Percentiles rank a stretch among this genome's conserved stretches.
These are phyloP conservation scores for Gracilariopsis chorda DNA, from an alignment of 23 red algal species.

Conservation along the genomic window DNA sequence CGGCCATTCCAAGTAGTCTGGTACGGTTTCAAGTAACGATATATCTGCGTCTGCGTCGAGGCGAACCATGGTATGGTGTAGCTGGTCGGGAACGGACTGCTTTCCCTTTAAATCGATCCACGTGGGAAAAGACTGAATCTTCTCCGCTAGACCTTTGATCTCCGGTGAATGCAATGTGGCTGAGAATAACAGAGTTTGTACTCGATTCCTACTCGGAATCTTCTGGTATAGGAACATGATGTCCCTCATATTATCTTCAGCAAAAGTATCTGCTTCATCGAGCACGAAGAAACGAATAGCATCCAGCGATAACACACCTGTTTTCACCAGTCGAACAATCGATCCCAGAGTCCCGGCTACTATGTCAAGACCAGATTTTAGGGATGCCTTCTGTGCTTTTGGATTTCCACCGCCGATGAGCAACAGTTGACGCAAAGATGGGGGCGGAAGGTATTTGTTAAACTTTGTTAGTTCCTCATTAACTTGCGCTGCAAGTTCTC, in stretches of 20 bases:
- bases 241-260: slow-evolving; percentile 59
- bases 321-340: slow-evolving; percentile 81
- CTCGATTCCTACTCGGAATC: slow-evolving; percentile 50
- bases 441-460: slow-evolving; percentile 29
- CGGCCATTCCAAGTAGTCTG: slow-evolving; percentile 29
- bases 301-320: slow-evolving; percentile 72
- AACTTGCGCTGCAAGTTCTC: slow-evolving; percentile 89
- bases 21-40: slow-evolving; percentile 16
- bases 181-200: slow-evolving; percentile 90
- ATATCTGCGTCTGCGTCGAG: slow-evolving; percentile 60
- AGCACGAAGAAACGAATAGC: slow-evolving; percentile 84
- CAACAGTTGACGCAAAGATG: slow-evolving; percentile 31
- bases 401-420: slow-evolving; percentile 68
- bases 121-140: slow-evolving; percentile 76
- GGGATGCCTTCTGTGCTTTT: slow-evolving; percentile 1
- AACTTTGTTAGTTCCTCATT: slow-evolving; percentile 72
- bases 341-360: slow-evolving; percentile 85
- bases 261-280: slow-evolving; percentile 95
- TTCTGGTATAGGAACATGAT: slow-evolving; percentile 55
- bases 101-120: slow-evolving; percentile 85
- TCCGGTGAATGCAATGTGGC: slow-evolving; percentile 82
- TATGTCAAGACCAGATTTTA: slow-evolving; percentile 71
- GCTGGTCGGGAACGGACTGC: slow-evolving; percentile 70
- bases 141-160: slow-evolving; percentile 65
- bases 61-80: slow-evolving; percentile 78